Percentiles rank a stretch among this genome's conserved stretches.
These are phyloP conservation scores for Boletus austroedulis DNA, from an alignment of 1,284 basidiomycete species.

Conservation along the genomic window DNA sequence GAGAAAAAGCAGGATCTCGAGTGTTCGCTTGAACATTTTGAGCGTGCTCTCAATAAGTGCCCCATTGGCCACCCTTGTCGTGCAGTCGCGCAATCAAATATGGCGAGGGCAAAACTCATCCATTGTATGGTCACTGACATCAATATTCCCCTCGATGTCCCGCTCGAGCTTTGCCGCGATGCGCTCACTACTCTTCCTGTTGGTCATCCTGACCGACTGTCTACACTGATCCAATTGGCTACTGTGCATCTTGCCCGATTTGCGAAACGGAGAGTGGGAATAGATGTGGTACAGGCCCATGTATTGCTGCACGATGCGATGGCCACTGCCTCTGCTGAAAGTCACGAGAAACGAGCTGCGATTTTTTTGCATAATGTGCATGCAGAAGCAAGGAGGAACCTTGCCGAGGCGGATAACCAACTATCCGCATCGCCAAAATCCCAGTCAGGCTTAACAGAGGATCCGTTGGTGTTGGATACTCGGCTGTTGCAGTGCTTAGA, in stretches of 20 bases:
- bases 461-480: no score
- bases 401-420: no score
- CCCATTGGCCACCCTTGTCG: not conserved
- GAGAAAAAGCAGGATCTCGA: not conserved
- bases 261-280: no score
- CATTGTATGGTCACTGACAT: no score
- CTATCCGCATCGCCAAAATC: no score
- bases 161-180: no score
- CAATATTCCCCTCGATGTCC: no score
- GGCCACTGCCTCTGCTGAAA: no score
- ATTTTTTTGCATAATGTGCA: not conserved
- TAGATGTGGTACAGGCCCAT: not conserved
- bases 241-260: not conserved
- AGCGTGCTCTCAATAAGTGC: not conserved
- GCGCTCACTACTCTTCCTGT: not conserved
- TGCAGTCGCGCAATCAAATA: not conserved
- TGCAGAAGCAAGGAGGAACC: no score
- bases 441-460: no score
- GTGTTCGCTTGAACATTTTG: not conserved
- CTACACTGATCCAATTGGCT: not conserved
- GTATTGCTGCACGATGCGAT: not conserved
- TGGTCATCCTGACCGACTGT: not conserved
- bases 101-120: not conserved
- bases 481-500: no score
- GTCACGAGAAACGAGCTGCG: not conserved